phyloP scores from a whole-genome alignment of 805 yeast genomes.

The Tetrapisispora arboricola region DNA sequence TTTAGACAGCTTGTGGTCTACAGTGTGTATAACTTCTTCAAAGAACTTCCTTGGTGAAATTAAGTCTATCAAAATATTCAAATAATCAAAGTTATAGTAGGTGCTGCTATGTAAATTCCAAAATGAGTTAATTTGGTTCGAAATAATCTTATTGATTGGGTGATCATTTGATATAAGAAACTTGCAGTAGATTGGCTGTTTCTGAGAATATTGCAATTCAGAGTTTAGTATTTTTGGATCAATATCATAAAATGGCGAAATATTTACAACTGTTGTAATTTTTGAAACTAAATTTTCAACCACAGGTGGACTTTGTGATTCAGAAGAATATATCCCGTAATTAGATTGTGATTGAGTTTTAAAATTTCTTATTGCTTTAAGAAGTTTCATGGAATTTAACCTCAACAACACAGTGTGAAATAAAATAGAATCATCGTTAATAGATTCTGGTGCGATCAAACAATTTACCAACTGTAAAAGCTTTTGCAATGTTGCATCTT shows the following conservation, averaged over 20 bases:
- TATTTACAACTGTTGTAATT: constrained; percentile 12
- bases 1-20: constrained; percentile 20
- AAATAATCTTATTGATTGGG: constrained; percentile 25
- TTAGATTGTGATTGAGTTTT: constrained; percentile 17
- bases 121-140: constrained; percentile 28
- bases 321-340: constrained; percentile 26
- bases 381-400: constrained; percentile 19
- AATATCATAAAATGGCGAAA: constrained; percentile 22
- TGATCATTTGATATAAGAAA: constrained; percentile 22
- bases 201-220: constrained; percentile 20
- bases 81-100: constrained; percentile 26
- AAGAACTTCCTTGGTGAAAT: constrained; percentile 22
- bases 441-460: constrained; percentile 33
- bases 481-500: constrained; percentile 26
- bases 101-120: constrained; percentile 31
- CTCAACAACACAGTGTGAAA: constrained; percentile 35
- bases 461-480: constrained; percentile 33
- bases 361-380: constrained; percentile 19
- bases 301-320: constrained; percentile 20
- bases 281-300: constrained; percentile 20
- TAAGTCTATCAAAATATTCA: constrained; percentile 20
- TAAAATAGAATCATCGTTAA: constrained; percentile 37
- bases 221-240: constrained; percentile 17
- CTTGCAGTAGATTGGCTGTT: constrained; percentile 18
- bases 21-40: constrained; percentile 18